These are phyloP conservation scores for Mortierella sp. DNA, from an alignment of 371 early-diverging fungal species.

Conservation along the genomic window DNA sequence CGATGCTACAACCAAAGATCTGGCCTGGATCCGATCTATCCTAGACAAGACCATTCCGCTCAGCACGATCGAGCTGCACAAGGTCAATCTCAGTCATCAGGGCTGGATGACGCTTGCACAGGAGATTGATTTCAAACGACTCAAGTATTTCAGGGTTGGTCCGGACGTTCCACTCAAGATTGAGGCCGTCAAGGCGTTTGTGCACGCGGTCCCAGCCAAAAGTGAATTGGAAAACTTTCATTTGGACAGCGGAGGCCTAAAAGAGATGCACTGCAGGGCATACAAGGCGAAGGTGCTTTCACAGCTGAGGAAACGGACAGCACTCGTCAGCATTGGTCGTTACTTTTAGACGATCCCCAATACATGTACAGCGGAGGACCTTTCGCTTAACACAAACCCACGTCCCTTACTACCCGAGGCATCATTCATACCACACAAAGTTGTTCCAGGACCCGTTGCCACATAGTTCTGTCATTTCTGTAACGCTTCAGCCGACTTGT, in stretches of 20 bases:
- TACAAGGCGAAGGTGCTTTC: conserved; percentile 16
- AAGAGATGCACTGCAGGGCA: conserved; percentile 7
- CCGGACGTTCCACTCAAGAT: conserved; percentile 30
- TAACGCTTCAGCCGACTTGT: too few species aligned
- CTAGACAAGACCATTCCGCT: conserved; percentile 24
- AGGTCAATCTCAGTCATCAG: conserved; percentile 39
- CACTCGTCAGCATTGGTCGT: conserved; percentile 36
- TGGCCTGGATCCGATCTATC: conserved; percentile 34
- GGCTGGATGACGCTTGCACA: conserved; percentile 48
- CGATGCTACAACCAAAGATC: conserved; percentile 31
- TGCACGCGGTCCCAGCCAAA: conserved; percentile 19
- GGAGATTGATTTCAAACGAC: conserved; percentile 30
- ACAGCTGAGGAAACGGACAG: conserved; percentile 26
- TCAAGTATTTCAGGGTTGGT: conserved; percentile 27
- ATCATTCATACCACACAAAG: too few species aligned
- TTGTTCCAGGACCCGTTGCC: too few species aligned
- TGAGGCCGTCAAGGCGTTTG: conserved; percentile 33
- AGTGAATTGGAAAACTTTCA: conserved; percentile 39
- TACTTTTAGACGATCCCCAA: too few species aligned
- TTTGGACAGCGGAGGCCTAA: conserved; percentile 26
- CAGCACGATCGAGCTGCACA: conserved; percentile 30
- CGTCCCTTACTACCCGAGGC: too few species aligned
- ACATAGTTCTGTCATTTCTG: too few species aligned
- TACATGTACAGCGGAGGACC: too few species aligned
- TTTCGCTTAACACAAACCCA: too few species aligned